Base-by-base conservation (phyloP, 31 red algal species). In the Endocladia muricata region DNA sequence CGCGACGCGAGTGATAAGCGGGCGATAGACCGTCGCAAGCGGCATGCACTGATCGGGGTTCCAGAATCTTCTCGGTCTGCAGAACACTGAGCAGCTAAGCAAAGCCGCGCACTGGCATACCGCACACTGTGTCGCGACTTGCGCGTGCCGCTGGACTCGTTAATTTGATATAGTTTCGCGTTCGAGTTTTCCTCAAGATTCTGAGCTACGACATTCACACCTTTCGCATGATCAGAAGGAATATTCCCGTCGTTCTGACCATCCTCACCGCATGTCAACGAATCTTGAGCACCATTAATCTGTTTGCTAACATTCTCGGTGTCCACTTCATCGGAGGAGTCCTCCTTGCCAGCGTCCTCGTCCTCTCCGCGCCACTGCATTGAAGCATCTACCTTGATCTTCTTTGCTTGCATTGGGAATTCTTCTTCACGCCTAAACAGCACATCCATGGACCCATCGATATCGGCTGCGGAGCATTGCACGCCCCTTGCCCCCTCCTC, bases 401-500 rank as follows among this genome's bases (percentile, higher is more conserved):
- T 67, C 25, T 67, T 67, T 31, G 17, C 7, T 19, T 23, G 23
- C 7, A 8, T 35, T 9, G 61, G 28, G 6, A 21, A 19, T 21
- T 36, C 6, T 8, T 36, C 21, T 17, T 32, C 25, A 8, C 25
- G 55, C 4, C 30, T 35, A 67, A 67, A 67, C 28, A 67, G 33
- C 7, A 36, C 34, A 67, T 67, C 61, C 61, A 67, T 67, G n/a
- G 25, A 26, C 9, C 26, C 61, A 17, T 67, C 61, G 39, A 67
- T 67, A 21, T 67, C 61, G 6, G 61, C 61, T 32, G 61, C 26
- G n/a, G 61, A 67, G 39, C 61, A 67, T 37, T 67, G 61, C 34
- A 36, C 33, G n/a, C 61, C 61, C 6, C n/a, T 37, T 19, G n/a
- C 34, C 21, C 61, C 61, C 39, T 34, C 33, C 23, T 67, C 61